A percentile compares a stretch with the other conserved stretches of the same genome.
phyloP scores from a whole-genome alignment of 2,329 filamentous ascomycete genomes.

The Phaeosphaeria sp. region DNA sequence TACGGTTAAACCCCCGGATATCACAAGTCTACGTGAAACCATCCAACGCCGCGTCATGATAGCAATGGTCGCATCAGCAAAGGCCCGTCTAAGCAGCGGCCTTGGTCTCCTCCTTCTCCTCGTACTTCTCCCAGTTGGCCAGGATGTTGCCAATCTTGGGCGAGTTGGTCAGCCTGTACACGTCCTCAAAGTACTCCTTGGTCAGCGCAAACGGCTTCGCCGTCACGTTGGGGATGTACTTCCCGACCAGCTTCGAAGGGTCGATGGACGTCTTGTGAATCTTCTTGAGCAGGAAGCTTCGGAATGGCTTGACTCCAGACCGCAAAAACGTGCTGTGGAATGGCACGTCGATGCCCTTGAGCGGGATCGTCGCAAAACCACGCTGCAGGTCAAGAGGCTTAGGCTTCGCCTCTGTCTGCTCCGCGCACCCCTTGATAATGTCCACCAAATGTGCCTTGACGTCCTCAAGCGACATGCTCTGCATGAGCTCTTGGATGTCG shows the following conservation, averaged over 20 bases:
- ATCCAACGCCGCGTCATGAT: conserved; percentile 12
- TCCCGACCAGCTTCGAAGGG: conserved; percentile 93
- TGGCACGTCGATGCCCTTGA: conserved; percentile 96
- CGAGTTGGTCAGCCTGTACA: conserved; percentile 89
- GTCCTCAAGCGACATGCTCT: conserved; percentile 84
- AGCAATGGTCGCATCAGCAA: conserved; percentile 3
- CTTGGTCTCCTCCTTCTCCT: conserved; percentile 44
- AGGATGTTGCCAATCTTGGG: conserved; percentile 78
- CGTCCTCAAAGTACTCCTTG: conserved; percentile 99
- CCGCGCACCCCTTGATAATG: conserved; percentile 88
- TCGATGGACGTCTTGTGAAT: conserved; percentile 99
- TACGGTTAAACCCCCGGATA: conserved; percentile 11
- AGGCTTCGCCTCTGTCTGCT: conserved; percentile 87
- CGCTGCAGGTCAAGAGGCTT: conserved; percentile 87
- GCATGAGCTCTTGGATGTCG: conserved; percentile 91
- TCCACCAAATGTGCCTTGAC: conserved; percentile 88
- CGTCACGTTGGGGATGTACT: conserved; percentile 99
- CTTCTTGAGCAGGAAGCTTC: conserved; percentile 98
- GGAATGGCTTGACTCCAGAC: conserved; percentile 98
- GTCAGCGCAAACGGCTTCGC: conserved; percentile 93
- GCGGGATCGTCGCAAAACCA: conserved; percentile 94
- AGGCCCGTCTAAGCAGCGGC: not conserved
- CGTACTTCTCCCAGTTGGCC: conserved; percentile 72
- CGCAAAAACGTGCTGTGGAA: conserved; percentile 99
- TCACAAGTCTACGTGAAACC: conserved; percentile 20